phyloP scores from a whole-genome alignment of 495 filamentous ascomycete species.

The Eremomyces bilateralis region DNA sequence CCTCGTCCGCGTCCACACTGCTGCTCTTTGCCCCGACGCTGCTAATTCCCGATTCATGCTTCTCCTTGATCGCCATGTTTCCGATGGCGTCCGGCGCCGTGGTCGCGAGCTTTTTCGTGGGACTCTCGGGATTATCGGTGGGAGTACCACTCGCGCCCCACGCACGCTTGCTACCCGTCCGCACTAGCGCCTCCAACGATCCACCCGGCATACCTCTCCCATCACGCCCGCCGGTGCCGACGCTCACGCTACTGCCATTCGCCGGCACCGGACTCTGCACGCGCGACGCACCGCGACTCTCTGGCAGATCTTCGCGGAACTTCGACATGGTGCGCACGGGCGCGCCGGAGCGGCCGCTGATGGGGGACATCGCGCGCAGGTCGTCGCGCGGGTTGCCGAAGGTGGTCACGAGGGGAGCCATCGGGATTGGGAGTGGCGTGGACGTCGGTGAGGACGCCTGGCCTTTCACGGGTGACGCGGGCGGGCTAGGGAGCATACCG shows the following conservation, averaged over 20 bases:
- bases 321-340: slow-evolving; percentile 67
- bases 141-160: too few species aligned
- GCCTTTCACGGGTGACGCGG: background rate
- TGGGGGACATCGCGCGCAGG: slow-evolving; percentile 1
- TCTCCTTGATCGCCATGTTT: slow-evolving; percentile 7
- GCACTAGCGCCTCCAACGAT: too few species aligned
- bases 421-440: background rate
- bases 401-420: background rate
- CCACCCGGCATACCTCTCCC: too few species aligned
- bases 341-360: slow-evolving; percentile 22
- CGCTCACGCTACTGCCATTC: too few species aligned
- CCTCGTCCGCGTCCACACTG: background rate
- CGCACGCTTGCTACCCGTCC: too few species aligned
- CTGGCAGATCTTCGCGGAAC: slow-evolving; percentile 82
- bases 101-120: too few species aligned
- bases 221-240: too few species aligned
- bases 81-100: too few species aligned
- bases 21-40: slow-evolving; percentile 3
- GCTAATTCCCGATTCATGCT: too few species aligned
- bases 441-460: too few species aligned
- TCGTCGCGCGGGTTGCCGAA: background rate
- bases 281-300: slow-evolving; percentile 64
- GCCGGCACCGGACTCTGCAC: slow-evolving; percentile 40
- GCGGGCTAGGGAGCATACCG: background rate
- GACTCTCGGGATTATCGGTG: background rate